A percentile compares a stretch with the other conserved stretches of the same genome.
Evolutionary conservation across 176 grass and related monocot genomes (phyloP).

Genomic region (Juncus inflexus): DNA sequence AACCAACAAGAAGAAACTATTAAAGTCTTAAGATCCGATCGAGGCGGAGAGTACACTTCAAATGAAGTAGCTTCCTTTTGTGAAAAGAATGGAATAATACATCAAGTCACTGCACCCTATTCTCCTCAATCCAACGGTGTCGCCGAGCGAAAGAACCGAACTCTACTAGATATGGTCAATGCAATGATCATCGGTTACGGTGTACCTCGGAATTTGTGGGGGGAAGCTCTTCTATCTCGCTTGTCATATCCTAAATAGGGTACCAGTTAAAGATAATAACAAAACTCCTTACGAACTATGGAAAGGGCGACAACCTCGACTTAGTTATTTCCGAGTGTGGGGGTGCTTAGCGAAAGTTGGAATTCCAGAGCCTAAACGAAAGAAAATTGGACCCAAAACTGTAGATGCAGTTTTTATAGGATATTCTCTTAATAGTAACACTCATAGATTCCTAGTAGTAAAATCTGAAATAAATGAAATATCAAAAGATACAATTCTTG

Average conservation of each 20-base stretch:
- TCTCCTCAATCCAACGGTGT: background rate
- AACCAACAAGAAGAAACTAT: too few relatives aligned
- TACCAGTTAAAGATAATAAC: background rate
- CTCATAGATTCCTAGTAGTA: background rate
- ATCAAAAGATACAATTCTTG: background rate
- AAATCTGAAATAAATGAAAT: background rate
- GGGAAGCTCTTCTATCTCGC: background rate
- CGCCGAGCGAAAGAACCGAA: background rate
- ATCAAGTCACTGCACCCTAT: background rate
- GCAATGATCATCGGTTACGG: background rate
- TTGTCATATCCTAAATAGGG: background rate
- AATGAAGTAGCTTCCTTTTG: background rate
- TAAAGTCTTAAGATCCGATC: background rate
- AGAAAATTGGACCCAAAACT: background rate
- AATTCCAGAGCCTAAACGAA: too few relatives aligned
- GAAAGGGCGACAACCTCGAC: too few relatives aligned
- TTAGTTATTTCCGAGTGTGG: too few relatives aligned
- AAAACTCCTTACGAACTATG: too few relatives aligned
- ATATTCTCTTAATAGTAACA: conserved; percentile 13
- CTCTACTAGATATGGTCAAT: background rate
- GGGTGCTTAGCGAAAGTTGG: too few relatives aligned
- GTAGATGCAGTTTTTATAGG: background rate
- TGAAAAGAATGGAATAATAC: background rate
- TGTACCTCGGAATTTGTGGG: background rate
- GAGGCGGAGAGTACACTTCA: too few relatives aligned